Percentiles rank a stretch among this genome's conserved stretches.
These are phyloP conservation scores for Colletotrichum melonis DNA, from an alignment of 2,329 filamentous ascomycete species.

Conservation along the genomic window DNA sequence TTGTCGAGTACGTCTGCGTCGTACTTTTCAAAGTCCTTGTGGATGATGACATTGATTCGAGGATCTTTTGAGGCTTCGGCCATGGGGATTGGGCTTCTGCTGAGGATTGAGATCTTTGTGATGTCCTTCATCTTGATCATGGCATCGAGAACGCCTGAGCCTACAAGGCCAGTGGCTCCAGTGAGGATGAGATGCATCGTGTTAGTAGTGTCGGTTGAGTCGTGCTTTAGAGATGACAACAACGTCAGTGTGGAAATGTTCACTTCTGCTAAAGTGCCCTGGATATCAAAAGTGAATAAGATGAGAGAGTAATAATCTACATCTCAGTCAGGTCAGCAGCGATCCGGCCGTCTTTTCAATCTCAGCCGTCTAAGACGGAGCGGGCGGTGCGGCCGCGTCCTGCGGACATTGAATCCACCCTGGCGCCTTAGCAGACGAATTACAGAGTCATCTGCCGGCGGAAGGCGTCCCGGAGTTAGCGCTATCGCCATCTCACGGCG, in stretches of 20 bases:
- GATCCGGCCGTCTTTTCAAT: neutral
- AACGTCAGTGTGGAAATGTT: neutral
- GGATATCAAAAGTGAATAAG: neutral
- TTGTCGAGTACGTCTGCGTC: constrained; percentile 65
- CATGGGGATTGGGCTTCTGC: constrained; percentile 72
- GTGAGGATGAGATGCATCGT: constrained; percentile 74
- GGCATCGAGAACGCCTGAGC: constrained; percentile 69
- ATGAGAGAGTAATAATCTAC: neutral
- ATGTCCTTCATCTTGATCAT: constrained; percentile 69
- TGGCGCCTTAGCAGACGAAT: neutral
- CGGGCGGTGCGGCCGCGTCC: neutral
- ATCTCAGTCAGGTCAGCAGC: neutral
- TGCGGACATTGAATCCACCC: neutral
- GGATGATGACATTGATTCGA: constrained; percentile 74
- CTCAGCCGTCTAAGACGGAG: neutral
- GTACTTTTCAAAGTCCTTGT: constrained; percentile 75
- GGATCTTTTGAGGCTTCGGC: constrained; percentile 67
- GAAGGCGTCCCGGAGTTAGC: constrained; percentile 21
- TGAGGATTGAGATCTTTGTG: constrained; percentile 75
- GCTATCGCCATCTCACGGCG: constrained; percentile 8
- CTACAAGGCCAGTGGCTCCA: constrained; percentile 75
- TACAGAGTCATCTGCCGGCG: neutral
- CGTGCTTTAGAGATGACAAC: neutral
- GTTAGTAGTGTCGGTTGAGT: neutral
- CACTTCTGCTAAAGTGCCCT: neutral